phyloP scores from a whole-genome alignment of 2,329 filamentous ascomycete species.

The Calonectria hawksworthii region DNA sequence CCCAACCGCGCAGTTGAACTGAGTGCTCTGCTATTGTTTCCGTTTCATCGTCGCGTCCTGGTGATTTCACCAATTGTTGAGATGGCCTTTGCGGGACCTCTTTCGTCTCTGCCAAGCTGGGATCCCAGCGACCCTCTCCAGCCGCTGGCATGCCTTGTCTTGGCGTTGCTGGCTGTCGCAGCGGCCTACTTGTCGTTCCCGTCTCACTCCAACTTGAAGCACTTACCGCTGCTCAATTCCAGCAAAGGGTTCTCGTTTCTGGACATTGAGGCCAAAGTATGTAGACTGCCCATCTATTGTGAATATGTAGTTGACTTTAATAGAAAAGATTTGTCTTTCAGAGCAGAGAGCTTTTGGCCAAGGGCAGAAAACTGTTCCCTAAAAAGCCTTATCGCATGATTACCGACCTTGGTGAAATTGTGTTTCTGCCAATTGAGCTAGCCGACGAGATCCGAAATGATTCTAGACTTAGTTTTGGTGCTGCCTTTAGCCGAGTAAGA shows the following conservation, averaged over 20 bases:
- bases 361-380: background rate
- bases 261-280: constrained; percentile 2
- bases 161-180: background rate
- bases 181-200: background rate
- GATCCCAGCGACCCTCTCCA: background rate
- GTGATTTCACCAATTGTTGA: background rate
- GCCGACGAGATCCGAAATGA: background rate
- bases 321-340: constrained; percentile 5
- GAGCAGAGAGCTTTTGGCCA: background rate
- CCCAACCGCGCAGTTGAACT: background rate
- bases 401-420: background rate
- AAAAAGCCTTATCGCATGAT: background rate
- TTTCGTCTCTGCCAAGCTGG: background rate
- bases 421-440: background rate
- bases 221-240: background rate
- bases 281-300: background rate
- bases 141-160: background rate
- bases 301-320: background rate
- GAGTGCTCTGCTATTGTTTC: background rate
- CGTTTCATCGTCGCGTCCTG: background rate
- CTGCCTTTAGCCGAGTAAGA: background rate
- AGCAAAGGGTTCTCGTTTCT: background rate
- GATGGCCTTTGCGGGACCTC: background rate
- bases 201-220: background rate
- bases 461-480: background rate